phyloP scores from a whole-genome alignment of 441 rosid genomes.

The Manihot esculenta region DNA sequence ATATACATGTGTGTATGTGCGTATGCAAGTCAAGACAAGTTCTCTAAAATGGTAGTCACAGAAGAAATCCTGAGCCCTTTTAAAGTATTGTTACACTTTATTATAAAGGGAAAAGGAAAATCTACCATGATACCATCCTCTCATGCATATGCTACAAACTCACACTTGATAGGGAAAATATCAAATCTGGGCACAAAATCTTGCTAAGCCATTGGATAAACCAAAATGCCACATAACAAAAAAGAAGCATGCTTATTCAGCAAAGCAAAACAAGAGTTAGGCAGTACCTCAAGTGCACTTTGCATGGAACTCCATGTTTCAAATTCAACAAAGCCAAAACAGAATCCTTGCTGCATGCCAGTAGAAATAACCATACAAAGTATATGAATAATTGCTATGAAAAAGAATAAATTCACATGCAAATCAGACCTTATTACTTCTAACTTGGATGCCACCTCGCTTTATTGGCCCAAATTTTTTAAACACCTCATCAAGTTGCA shows the following conservation, averaged over 20 bases:
- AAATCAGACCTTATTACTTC: slow-evolving; percentile 72
- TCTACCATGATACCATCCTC: too few relatives aligned
- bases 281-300: slow-evolving; percentile 70
- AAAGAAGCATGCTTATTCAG: background rate
- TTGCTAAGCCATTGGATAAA: background rate
- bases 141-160: too few relatives aligned
- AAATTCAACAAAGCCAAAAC: slow-evolving; percentile 93
- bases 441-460: slow-evolving; percentile 81
- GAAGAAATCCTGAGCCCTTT: too few relatives aligned
- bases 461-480: slow-evolving; percentile 81
- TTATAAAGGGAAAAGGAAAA: too few relatives aligned
- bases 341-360: slow-evolving; percentile 70
- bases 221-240: background rate
- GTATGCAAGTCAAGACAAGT: too few relatives aligned
- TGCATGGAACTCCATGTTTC: slow-evolving; percentile 68
- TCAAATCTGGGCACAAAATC: background rate
- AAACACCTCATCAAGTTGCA: slow-evolving; percentile 76
- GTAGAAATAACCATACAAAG: slow-evolving; percentile 28
- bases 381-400: slow-evolving; percentile 11
- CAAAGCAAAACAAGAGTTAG: background rate
- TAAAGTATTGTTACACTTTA: too few relatives aligned
- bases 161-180: too few relatives aligned
- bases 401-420: slow-evolving; percentile 14
- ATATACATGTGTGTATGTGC: too few relatives aligned
- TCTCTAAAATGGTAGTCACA: too few relatives aligned